Evolutionary conservation across 1,284 basidiomycete genomes (phyloP).

Genomic region (Cystobasidiaceae sp.): DNA sequence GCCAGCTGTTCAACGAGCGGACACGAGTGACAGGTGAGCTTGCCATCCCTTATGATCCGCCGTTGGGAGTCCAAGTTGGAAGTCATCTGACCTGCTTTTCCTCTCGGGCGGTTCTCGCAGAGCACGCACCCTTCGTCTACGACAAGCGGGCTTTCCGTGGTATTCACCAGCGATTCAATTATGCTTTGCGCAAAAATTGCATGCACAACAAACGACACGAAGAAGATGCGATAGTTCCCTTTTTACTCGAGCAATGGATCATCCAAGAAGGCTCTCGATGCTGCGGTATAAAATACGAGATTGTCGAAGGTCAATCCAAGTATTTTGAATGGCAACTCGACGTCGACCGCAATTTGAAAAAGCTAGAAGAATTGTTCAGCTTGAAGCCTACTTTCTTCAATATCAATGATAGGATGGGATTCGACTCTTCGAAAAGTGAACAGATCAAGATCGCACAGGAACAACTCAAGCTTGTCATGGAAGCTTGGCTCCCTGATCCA

Average conservation of each 20-base stretch:
- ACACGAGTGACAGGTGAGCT: conserved; percentile 10
- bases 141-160: conserved; percentile 19
- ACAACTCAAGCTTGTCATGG: background rate
- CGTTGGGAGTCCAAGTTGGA: background rate
- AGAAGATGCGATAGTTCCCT: conserved; percentile 14
- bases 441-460: background rate
- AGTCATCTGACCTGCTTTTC: background rate
- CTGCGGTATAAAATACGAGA: conserved; percentile 20
- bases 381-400: conserved; percentile 12
- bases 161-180: conserved; percentile 16
- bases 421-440: background rate
- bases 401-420: conserved; percentile 23
- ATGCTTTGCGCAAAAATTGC: conserved; percentile 3
- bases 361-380: background rate
- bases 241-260: conserved; percentile 12
- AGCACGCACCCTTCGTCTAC: conserved; percentile 26
- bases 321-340: conserved; percentile 17
- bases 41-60: background rate
- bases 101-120: background rate
- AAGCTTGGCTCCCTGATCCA: conserved; percentile 14
- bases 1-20: background rate
- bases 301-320: background rate
- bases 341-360: background rate
- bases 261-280: conserved; percentile 19
- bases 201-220: background rate